Evolutionary conservation across 345 rosid species (phyloP), one percentile per base, ranked within the genome.

Genomic region (Gynandropsis gynandra): DNA sequence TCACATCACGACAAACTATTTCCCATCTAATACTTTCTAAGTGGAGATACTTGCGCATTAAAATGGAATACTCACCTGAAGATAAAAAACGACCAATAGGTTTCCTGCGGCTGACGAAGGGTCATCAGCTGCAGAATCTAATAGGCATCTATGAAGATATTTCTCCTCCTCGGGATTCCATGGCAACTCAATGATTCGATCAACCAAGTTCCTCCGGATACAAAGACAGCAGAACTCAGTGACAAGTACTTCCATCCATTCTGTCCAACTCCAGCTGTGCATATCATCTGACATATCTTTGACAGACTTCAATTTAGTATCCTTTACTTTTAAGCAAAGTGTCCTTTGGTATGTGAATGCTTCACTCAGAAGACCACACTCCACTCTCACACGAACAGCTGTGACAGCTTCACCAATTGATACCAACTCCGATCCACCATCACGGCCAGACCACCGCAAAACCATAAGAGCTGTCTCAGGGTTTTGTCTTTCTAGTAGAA

Each of bases 151-250:
- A 48, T 77, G 84, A 21, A 88, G 50, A 74, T 71, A 72, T 73
- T 85, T 88, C 76, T 88, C 95, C 75, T 92, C 99, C n/a, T 75
- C 78, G 48, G 70, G 64, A 63, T 83, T 85, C 95, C 99, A 93
- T 0, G 97, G 97, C 48, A 93, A 73, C 75, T 83, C 97, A 52
- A 93, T 83, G 65, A 93, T 81, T 46, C 80, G 77, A 60, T 88
- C 99, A 35, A 81, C 85, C 72, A 85, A 70, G 65, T 83, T 93
- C 64, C 85, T 80, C 67, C 81, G 64, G 18, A 88, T 85, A 63
- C 95, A 93, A 61, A 88, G 87, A 72, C 75, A 88, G 71, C 90
- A 88, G 41, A 93, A 74, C 62, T 93, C 99, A 36, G 83, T 75
- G 42, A 92, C 97, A 65, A 88, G 70, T 35, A 74, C 70, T 69